Base-by-base conservation (phyloP, 1,284 basidiomycete species). In the Fomitiporia mediterranea region DNA sequence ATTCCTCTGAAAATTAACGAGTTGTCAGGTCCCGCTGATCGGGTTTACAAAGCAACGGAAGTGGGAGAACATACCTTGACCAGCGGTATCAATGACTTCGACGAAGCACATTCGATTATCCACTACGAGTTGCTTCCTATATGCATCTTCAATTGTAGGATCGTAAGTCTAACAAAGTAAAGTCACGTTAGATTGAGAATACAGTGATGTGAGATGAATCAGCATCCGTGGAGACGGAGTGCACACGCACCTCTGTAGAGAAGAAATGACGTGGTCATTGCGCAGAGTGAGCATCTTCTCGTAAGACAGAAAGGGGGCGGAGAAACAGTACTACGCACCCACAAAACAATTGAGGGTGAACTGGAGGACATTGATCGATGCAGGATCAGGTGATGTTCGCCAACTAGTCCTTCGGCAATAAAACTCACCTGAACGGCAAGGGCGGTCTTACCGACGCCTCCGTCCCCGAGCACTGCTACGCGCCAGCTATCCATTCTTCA, bases 391-490 rank as follows among this genome's bases (percentile, higher is more conserved):
- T 56, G 38, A 48, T 51, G 51, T 38, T 15, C 37, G 38, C 58
- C 52, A 56, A 43, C 55, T 40, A 46, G 23, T 19, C 35, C 38
- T 30, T 21, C 70, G n/a, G 8, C 40, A 17, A 17, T 5, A 84
- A 42, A 30, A 71, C 85, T 61, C 64, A 91, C 93, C 78, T 95
- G 93, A 50, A 98, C 94, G 62, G 94, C 95, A 67, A 98, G 73
- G 21, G 95, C 95, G 56, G 95, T 98, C 80, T 98, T 98, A 62
- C 95, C 95, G 34, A 98, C 95, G 75, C 95, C 95, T 74, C 95
- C 95, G 74, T 98, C 95, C 63, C 94, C 94, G 56, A 98, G 81
- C 63, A 98, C 93, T 62, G 94, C 94, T 66, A 98, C 84, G 77
- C 90, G 84, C 88, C 90, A 94, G 70, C 83, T 86, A 77, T 91